Percentiles rank a stretch among this genome's conserved stretches.
phyloP scores from a whole-genome alignment of 495 filamentous ascomycete species.

The Daldinia loculata region DNA sequence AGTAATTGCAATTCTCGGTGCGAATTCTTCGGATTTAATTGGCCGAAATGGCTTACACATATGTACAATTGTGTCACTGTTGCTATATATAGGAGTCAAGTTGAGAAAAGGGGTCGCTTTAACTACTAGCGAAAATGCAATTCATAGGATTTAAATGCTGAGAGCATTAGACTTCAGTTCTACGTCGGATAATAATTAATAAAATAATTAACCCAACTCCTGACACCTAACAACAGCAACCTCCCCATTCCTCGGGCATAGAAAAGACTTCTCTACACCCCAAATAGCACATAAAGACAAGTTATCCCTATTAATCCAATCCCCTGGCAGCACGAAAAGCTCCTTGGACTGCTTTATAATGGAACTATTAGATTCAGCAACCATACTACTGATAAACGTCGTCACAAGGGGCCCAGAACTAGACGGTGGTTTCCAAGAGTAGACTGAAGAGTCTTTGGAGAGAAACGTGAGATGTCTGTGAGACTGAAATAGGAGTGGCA shows the following conservation, averaged over 20 bases:
- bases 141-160: too few relatives aligned
- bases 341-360: slow-evolving; percentile 5
- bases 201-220: neutral
- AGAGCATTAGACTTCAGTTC: too few relatives aligned
- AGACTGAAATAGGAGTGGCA: neutral
- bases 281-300: slow-evolving; percentile 42
- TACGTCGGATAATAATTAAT: too few relatives aligned
- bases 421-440: neutral
- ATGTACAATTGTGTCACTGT: too few relatives aligned
- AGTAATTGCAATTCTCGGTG: neutral
- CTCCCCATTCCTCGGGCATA: slow-evolving; percentile 48
- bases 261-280: slow-evolving; percentile 39
- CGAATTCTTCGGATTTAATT: neutral
- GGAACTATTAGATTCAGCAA: neutral
- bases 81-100: too few relatives aligned
- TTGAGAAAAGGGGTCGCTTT: neutral
- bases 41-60: neutral
- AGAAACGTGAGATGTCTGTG: slow-evolving; percentile 3
- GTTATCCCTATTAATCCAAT: slow-evolving; percentile 43
- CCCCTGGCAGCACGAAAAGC: slow-evolving; percentile 9
- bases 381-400: neutral
- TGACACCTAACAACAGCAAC: slow-evolving; percentile 42
- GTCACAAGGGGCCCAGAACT: neutral
- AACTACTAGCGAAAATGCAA: neutral
- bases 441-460: slow-evolving; percentile 3